Base-by-base conservation (phyloP, 2,329 filamentous ascomycete genomes). In the Emergomyces pasteurianus region DNA sequence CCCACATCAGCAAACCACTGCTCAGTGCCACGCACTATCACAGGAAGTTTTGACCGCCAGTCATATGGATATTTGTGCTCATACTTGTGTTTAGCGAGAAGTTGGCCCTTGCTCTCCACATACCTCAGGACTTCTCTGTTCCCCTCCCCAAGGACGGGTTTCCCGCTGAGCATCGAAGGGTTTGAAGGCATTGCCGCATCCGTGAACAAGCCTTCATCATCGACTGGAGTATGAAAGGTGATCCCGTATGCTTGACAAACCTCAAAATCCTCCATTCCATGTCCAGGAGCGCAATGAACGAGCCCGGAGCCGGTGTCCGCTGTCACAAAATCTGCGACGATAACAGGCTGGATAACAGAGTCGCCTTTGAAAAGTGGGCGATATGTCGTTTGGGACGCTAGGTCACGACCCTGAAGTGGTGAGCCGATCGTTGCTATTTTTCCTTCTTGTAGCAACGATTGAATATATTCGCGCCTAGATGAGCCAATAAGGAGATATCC, bases 1-100 rank as follows among this genome's bases (percentile, higher is more conserved):
- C 82, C 90, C 1, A 96, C 90, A 72, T 97, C 90, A 12, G 94
- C 91, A 71, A 99, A 99, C 94, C 94, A 99, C 75, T 99, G 94
- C 43, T 92, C 90, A 0, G 95, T 99, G 3, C 94, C 92, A 65
- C 94, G 80, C 40, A 95, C 84, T 62, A 99, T 90, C 57, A 99
- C 86, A 0, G 94, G 94, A 66, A 88, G 81, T 74, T 97, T 99
- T 0, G 92, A 95, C 59, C 94, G 83, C 94, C 94, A 99, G 75
- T 99, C 94, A 67, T 97, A 96, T 0, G 94, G 94, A 71, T 97
- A 97, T 73, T 96, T 97, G 79, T 99, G 94, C 58, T 81, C 81
- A 71, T 92, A 87, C 61, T 80, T 80, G 66, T 95, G 87, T 3
- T 82, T 82, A 46, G 81, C 80, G 47, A 96, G 76, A 3, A 97